These are phyloP conservation scores for Leccinum subrobustum DNA, from an alignment of 1,284 basidiomycete genomes.

Conservation along the genomic window DNA sequence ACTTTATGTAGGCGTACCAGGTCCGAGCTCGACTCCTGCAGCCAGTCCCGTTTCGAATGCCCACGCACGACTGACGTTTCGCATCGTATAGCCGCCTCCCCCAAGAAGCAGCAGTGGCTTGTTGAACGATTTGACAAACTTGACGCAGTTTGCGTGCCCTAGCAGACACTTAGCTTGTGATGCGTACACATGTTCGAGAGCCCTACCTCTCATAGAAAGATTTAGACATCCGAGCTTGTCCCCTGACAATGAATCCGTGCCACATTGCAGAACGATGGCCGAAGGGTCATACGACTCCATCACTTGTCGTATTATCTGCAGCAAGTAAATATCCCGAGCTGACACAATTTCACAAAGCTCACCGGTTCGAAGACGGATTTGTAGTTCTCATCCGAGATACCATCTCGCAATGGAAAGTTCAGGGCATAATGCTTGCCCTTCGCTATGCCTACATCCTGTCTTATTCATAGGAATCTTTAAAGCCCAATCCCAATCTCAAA, in stretches of 20 bases:
- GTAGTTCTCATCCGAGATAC: constrained; percentile 95
- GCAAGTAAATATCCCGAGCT: not conserved
- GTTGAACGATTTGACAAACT: constrained; percentile 96
- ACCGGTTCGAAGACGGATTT: constrained; percentile 96
- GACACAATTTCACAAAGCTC: constrained; percentile 29
- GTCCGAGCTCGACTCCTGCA: constrained; percentile 89
- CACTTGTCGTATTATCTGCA: constrained; percentile 87
- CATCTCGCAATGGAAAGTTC: constrained; percentile 95
- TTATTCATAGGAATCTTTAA: constrained; percentile 9
- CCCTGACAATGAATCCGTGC: constrained; percentile 96
- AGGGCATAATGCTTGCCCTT: constrained; percentile 93
- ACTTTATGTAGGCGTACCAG: constrained; percentile 46
- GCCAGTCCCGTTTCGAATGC: constrained; percentile 98
- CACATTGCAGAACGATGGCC: constrained; percentile 96
- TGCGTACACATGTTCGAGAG: not conserved
- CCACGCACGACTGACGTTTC: constrained; percentile 96
- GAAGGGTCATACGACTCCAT: constrained; percentile 97
- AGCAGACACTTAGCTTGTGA: constrained; percentile 1
- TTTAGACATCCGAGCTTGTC: constrained; percentile 98
- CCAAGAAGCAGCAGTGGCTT: constrained; percentile 91
- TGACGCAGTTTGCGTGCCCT: constrained; percentile 97
- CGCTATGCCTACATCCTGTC: constrained; percentile 85
- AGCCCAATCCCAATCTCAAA: not conserved
- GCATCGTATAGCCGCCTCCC: constrained; percentile 98
- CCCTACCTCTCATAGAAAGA: constrained; percentile 88